Evolutionary conservation across 2,329 filamentous ascomycete species (phyloP).

Genomic region (Claviceps sp.): DNA sequence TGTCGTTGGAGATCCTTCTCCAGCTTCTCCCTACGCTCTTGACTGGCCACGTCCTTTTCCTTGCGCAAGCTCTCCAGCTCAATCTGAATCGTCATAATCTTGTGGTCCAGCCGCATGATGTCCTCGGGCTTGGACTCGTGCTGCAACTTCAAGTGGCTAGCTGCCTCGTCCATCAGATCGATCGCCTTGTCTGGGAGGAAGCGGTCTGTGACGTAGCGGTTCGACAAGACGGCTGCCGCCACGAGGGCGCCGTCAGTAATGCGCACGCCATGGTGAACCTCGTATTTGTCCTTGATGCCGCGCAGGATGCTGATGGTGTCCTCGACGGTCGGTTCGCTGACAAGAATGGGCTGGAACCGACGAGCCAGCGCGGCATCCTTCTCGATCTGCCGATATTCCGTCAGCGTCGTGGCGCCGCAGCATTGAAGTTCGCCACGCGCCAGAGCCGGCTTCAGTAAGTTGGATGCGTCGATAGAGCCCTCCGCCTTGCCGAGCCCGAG

Average conservation of each 20-base stretch:
- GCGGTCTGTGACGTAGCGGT: constrained; percentile 91
- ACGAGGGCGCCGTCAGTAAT: constrained; percentile 90
- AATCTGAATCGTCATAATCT: constrained; percentile 95
- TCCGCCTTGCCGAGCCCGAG: constrained; percentile 89
- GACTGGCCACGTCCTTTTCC: constrained; percentile 80
- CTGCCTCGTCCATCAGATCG: constrained; percentile 90
- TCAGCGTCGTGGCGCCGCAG: constrained; percentile 85
- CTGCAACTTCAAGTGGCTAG: constrained; percentile 76
- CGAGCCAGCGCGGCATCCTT: constrained; percentile 89
- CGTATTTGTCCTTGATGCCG: constrained; percentile 95
- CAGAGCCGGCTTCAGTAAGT: constrained; percentile 85
- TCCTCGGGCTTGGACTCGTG: constrained; percentile 95
- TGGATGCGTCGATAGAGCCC: constrained; percentile 92
- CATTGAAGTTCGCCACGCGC: constrained; percentile 87
- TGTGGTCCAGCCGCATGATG: constrained; percentile 82
- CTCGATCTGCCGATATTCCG: constrained; percentile 86
- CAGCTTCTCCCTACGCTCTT: constrained; percentile 75
- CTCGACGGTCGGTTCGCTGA: constrained; percentile 81
- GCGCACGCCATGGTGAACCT: constrained; percentile 89
- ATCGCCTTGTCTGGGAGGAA: constrained; percentile 97
- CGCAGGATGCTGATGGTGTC: constrained; percentile 92
- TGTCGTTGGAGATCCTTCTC: constrained; percentile 63
- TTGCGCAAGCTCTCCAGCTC: constrained; percentile 90
- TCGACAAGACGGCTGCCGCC: constrained; percentile 81
- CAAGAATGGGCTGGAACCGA: constrained; percentile 84